A percentile compares a stretch with the other conserved stretches of the same genome.
phyloP scores from a whole-genome alignment of 1,284 basidiomycete species.

The Gomphus sp. region DNA sequence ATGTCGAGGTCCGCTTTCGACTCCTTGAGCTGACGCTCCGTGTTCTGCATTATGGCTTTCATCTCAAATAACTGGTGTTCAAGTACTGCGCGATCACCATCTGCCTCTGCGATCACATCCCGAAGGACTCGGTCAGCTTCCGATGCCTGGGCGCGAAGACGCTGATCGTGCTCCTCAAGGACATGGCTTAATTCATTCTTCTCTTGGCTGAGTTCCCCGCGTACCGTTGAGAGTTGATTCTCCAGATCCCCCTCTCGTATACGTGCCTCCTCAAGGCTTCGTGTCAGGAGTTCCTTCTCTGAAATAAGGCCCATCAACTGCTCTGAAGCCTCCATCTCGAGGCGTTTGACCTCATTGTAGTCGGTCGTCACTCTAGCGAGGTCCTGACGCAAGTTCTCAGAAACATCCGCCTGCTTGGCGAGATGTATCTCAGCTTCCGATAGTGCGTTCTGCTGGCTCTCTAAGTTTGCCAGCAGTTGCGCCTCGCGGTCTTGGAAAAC shows the following conservation, averaged over 20 bases:
- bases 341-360: constrained; percentile 62
- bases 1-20: constrained; percentile 47
- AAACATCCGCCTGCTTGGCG: constrained; percentile 43
- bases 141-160: constrained; percentile 62
- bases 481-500: constrained; percentile 37
- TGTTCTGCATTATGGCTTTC: constrained; percentile 50
- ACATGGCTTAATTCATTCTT: constrained; percentile 57
- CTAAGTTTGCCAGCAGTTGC: constrained; percentile 42
- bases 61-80: constrained; percentile 81
- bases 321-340: constrained; percentile 56
- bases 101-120: constrained; percentile 84
- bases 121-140: constrained; percentile 80
- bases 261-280: constrained; percentile 66
- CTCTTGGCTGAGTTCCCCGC: constrained; percentile 60
- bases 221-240: constrained; percentile 56
- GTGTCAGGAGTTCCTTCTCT: constrained; percentile 62
- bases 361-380: constrained; percentile 52
- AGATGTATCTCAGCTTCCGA: background rate
- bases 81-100: constrained; percentile 83
- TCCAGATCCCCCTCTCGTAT: constrained; percentile 64
- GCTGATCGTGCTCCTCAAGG: constrained; percentile 63
- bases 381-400: constrained; percentile 63
- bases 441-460: constrained; percentile 11
- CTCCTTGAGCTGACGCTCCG: constrained; percentile 53
- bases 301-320: constrained; percentile 60